phyloP scores from a whole-genome alignment of 1,284 basidiomycete genomes.

The Gymnopus androsaceus region DNA sequence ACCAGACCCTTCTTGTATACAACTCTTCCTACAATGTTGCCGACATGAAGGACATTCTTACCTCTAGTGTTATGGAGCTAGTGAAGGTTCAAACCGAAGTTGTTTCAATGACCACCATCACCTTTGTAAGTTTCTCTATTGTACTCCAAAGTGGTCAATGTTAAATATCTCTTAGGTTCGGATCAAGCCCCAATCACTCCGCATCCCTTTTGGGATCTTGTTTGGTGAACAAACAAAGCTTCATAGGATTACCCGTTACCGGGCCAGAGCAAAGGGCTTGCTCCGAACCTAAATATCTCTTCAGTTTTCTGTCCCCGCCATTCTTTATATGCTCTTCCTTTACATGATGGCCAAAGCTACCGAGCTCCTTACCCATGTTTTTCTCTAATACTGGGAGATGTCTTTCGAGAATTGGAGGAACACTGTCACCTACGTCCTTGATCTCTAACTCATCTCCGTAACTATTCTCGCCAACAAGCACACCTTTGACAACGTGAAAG shows the following conservation, averaged over 20 bases:
- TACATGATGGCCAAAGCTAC: not conserved
- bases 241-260: too few relatives aligned
- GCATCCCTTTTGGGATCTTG: too few relatives aligned
- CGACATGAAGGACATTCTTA: too few relatives aligned
- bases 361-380: not conserved
- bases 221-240: too few relatives aligned
- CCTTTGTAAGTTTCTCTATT: not conserved
- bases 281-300: too few relatives aligned
- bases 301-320: slow-evolving; percentile 1
- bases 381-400: not conserved
- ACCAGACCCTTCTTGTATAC: not conserved
- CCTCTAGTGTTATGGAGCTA: too few relatives aligned
- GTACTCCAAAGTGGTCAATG: too few relatives aligned
- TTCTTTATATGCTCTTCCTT: slow-evolving; percentile 9
- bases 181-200: too few relatives aligned
- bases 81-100: slow-evolving; percentile 2
- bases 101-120: slow-evolving; percentile 7
- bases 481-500: not conserved
- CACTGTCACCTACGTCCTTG: too few relatives aligned
- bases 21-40: not conserved
- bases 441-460: not conserved
- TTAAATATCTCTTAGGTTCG: too few relatives aligned
- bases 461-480: not conserved
- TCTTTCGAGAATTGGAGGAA: slow-evolving; percentile 5
- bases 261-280: too few relatives aligned